Evolutionary conservation across 495 filamentous ascomycete species (phyloP), one percentile per base, ranked within the genome.

Genomic region (Xylaria cubensis): DNA sequence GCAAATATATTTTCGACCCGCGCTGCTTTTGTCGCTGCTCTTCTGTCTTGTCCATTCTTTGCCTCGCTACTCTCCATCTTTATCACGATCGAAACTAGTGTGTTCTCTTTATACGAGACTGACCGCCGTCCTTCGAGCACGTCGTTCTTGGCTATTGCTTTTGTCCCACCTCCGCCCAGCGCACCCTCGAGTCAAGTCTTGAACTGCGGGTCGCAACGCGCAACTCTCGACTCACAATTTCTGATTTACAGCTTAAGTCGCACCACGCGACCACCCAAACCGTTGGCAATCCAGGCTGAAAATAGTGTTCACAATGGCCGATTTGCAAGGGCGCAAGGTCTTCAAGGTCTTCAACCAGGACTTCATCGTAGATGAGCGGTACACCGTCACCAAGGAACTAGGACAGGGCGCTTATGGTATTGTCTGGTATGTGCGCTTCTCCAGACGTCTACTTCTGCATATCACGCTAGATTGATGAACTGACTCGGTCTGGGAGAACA

Each of bases 261-360:
- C 26, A 48, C 15, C 42, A 50, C 61, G 10, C 61, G 39, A 64
- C n/a, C 12, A 44, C 1, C 39, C 5, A 42, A 41, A 34, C 19
- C 21, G n/a, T 17, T n/a, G 19, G 41, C 29, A 34, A 68, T 1
- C 4, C 19, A 66, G 15, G 17, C 70, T 24, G 2, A 26, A 42
- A 58, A 46, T 34, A 46, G 64, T 56, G 0, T 13, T 0, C 75
- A 79, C 71, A 72, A 95, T 94, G 92, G 85, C 88, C 76, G 92
- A 94, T 81, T 85, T 97, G 64, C 89, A 90, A 74, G 93, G 93
- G 79, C 92, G 95, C 80, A 97, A 97, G 86, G 88, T 94, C 82
- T 99, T 98, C 89, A 98, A 98, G 92, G 96, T 98, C 79, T 99
- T 99, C 86, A 98, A 98, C 88, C 96, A 99, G 82, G 96, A 99